A percentile compares a stretch with the other conserved stretches of the same genome.
These are phyloP conservation scores for Yamadazyma friedrichii DNA, from an alignment of 1,139 yeast species.

Conservation along the genomic window DNA sequence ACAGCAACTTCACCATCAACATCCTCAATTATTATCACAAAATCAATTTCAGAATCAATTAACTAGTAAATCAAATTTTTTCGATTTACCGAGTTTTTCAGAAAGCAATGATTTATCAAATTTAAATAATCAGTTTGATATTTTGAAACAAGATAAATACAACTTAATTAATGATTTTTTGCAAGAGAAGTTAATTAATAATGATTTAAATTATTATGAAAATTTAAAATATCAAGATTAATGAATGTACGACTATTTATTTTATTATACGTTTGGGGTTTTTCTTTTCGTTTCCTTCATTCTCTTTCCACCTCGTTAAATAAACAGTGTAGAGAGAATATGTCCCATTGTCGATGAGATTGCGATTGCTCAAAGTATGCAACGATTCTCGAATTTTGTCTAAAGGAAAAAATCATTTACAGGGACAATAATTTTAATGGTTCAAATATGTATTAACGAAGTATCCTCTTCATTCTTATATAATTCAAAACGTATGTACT, in stretches of 20 bases:
- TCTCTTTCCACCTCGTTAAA: background rate
- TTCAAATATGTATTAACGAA: too few species aligned
- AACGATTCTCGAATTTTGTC: background rate
- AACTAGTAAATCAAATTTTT: conserved; percentile 16
- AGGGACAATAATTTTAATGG: background rate
- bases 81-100: conserved; percentile 26
- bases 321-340: background rate
- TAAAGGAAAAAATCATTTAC: background rate
- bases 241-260: conserved; percentile 13
- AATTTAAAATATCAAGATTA: conserved; percentile 13
- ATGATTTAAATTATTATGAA: conserved; percentile 35
- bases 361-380: background rate
- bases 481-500: too few species aligned
- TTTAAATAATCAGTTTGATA: conserved; percentile 18
- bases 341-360: background rate
- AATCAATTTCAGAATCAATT: background rate
- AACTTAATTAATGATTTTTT: conserved; percentile 42
- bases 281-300: background rate
- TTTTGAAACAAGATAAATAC: conserved; percentile 38
- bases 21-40: background rate
- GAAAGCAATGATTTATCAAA: conserved; percentile 6
- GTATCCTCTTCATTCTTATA: too few species aligned
- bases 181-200: conserved; percentile 40
- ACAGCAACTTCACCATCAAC: background rate
- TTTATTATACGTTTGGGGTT: conserved; percentile 6